Evolutionary conservation across 2,329 filamentous ascomycete species (phyloP).

Genomic region (Pestalotiopsis sp.): DNA sequence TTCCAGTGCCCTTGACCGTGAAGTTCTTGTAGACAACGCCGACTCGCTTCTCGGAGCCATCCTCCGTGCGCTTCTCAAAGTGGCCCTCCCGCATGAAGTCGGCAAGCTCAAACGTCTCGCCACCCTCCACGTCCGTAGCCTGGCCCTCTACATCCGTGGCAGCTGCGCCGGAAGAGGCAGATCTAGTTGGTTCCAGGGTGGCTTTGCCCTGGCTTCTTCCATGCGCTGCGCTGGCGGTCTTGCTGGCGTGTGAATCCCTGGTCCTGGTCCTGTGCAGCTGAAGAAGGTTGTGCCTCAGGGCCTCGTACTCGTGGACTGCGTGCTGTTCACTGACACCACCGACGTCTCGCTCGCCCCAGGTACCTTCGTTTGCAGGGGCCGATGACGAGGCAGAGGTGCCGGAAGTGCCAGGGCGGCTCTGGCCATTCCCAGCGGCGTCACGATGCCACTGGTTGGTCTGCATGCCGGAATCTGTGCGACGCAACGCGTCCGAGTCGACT

Average conservation of each 20-base stretch:
- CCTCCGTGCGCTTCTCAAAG: slow-evolving; percentile 70
- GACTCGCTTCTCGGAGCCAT: slow-evolving; percentile 73
- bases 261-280: slow-evolving; percentile 38
- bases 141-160: slow-evolving; percentile 31
- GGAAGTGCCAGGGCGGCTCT: neutral
- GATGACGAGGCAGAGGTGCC: slow-evolving; percentile 7
- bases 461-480: slow-evolving; percentile 33
- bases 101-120: slow-evolving; percentile 60
- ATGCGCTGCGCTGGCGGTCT: slow-evolving; percentile 8
- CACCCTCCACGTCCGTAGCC: slow-evolving; percentile 48
- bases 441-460: slow-evolving; percentile 28
- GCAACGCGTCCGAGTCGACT: slow-evolving; percentile 34
- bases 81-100: slow-evolving; percentile 75
- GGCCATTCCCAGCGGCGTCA: slow-evolving; percentile 15
- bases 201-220: slow-evolving; percentile 10
- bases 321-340: slow-evolving; percentile 35
- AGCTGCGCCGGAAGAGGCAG: slow-evolving; percentile 21
- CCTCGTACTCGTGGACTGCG: slow-evolving; percentile 38
- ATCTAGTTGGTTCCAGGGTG: slow-evolving; percentile 12
- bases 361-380: slow-evolving; percentile 24
- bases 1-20: slow-evolving; percentile 72
- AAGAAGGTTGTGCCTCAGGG: slow-evolving; percentile 35
- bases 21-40: slow-evolving; percentile 78
- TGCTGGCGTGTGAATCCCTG: slow-evolving; percentile 33
- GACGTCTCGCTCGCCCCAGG: slow-evolving; percentile 41